A percentile compares a stretch with the other conserved stretches of the same genome.
Conservation (phyloP, 2,329 filamentous ascomycete species). For the Beauveria caledonica region DNA sequence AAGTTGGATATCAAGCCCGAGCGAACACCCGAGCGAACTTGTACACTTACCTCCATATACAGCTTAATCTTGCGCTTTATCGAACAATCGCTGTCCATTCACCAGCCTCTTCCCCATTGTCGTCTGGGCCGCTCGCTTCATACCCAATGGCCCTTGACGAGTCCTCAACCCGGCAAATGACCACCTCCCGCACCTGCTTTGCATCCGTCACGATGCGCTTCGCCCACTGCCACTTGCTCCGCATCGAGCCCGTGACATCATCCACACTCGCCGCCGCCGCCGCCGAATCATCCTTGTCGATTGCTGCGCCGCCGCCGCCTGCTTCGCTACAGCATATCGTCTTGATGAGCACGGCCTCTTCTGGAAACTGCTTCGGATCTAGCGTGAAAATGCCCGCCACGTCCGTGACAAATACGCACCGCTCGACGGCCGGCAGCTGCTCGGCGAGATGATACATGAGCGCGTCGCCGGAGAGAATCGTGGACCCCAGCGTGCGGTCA, state of each 20-base stretch:
- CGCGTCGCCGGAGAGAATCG: constrained; percentile 10
- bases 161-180: constrained; percentile 1
- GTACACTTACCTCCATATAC: background rate
- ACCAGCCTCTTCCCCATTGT: background rate
- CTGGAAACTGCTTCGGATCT: constrained; percentile 3
- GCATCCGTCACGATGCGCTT: constrained; percentile 8
- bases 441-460: constrained; percentile 11
- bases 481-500: background rate
- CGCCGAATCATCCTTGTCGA: background rate
- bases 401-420: constrained; percentile 10
- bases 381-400: constrained; percentile 8
- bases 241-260: constrained; percentile 11
- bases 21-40: background rate
- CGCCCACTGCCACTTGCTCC: constrained; percentile 12
- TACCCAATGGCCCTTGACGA: background rate
- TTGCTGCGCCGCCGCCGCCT: background rate
- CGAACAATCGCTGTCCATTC: background rate
- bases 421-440: background rate
- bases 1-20: background rate
- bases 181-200: background rate
- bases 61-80: background rate
- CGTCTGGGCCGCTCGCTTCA: background rate
- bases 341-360: constrained; percentile 2
- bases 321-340: background rate
- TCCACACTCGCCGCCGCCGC: background rate